Base-by-base conservation (phyloP, 352 stramenopile species). In the Phytopythium vexans region DNA sequence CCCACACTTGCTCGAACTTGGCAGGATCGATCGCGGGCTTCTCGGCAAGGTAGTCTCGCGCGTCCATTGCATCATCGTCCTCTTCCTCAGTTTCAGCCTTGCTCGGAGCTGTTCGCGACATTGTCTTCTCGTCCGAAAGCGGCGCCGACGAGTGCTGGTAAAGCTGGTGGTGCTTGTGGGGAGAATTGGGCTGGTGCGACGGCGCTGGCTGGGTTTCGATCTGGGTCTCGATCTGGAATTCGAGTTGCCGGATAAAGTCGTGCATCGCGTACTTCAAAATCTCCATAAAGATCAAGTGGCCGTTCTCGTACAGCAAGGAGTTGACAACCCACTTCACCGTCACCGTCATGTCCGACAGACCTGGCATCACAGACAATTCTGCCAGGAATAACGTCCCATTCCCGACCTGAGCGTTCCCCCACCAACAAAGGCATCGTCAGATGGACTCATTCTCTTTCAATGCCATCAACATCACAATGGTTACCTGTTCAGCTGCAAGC, bases 281-380 rank as follows among this genome's bases (percentile, higher is more conserved):
- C 54, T 92, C 66, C 59, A 90, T 88, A 47, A 94, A 89, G 32
- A 87, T 70, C 45, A 86, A 49, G 56, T 95, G 86, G 6, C 80
- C 82, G 56, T 94, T 92, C 60, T 87, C 81, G 58, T 93, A 94
- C 36, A 94, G 58, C 46, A 95, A 47, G 39, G 82, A 92, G 53
- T 91, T 89, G 42, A 93, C 83, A 64, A 95, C 89, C 80, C 86
- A 94, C 66, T 95, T 95, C 43, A 94, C 68, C 14, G 86, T 93
- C 44, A 90, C 78, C 1, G 80, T 91, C 66, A 93, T 78, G 40
- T 94, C 86, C 3, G 75, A 71, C 16, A 89, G 67, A 6, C 81
- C 82, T 2, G 85, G 82, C 68, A 92, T 89, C 12, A 94, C 60
- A 41, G 76, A 75, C 38, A 95, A 74, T 46, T 94, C 82, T 3